These are phyloP conservation scores for Fomitopsis pinicola DNA, from an alignment of 1,284 basidiomycete genomes.

Conservation along the genomic window DNA sequence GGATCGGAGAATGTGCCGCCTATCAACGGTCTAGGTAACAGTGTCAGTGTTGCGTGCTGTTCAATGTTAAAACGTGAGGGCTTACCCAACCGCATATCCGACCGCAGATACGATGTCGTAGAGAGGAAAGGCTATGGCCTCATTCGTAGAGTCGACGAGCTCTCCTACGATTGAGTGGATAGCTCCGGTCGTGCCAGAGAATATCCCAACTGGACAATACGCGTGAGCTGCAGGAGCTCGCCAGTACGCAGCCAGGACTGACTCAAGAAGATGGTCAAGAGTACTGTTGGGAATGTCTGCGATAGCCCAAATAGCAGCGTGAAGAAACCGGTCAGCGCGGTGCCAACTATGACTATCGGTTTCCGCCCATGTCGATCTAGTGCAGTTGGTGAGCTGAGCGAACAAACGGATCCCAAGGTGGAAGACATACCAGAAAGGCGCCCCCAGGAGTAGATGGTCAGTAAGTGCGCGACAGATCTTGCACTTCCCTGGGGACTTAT, in stretches of 20 bases:
- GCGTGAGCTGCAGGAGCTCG: not conserved
- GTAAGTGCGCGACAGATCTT: constrained; percentile 26
- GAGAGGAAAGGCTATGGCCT: constrained; percentile 56
- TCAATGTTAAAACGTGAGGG: not conserved
- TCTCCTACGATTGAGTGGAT: constrained; percentile 60
- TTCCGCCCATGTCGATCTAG: constrained; percentile 58
- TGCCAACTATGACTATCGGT: constrained; percentile 55
- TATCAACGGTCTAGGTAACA: constrained; percentile 47
- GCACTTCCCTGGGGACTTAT: constrained; percentile 20
- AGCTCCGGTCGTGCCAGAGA: constrained; percentile 57
- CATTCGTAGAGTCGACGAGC: constrained; percentile 63
- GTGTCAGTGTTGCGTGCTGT: not conserved
- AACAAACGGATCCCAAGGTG: not conserved
- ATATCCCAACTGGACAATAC: constrained; percentile 29
- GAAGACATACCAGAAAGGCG: constrained; percentile 26
- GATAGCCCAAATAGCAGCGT: constrained; percentile 55
- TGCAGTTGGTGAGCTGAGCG: not conserved
- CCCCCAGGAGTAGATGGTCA: constrained; percentile 32
- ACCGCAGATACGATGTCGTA: constrained; percentile 59
- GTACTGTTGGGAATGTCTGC: constrained; percentile 38
- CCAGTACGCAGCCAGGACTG: not conserved
- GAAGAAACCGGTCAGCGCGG: constrained; percentile 42
- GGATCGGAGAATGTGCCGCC: constrained; percentile 60
- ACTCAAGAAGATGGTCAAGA: constrained; percentile 42
- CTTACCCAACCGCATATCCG: constrained; percentile 55